Evolutionary conservation across 257 asterid genomes (phyloP), one percentile per base, ranked within the genome.

Genomic region (Plantago elongata): DNA sequence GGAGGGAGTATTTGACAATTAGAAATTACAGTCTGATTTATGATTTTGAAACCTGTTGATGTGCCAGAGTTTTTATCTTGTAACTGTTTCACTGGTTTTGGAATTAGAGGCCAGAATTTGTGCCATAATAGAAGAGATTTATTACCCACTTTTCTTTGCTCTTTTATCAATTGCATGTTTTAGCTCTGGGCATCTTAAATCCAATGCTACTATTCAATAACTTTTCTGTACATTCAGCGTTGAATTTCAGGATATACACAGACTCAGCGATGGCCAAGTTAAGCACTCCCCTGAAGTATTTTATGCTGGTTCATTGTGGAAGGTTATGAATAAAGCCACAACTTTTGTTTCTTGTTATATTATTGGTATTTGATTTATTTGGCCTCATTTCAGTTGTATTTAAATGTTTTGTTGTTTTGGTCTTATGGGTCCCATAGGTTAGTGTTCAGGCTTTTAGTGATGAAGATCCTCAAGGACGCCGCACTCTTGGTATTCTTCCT

Each of bases 281-380:
- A 89, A 87, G 79, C 96, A 84, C 77, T 89, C 97, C 57, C 82
- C 88, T 45, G 97, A 92, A 78, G 85, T 83, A 65, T 92, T 86
- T 74, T 92, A 92, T 79, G 96, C 97, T 6, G 99, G 99, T 72
- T 92, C 97, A 69, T 62, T 83, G 79, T 92, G 99, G 99, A 92
- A 89, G 96, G 99, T 92, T 59, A 56, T 72, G 49, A 70, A 65
- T 48, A 46, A 64, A 44, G 51, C 40, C 7, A 9, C 38, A 0
- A n/a, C 56, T 56, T 49, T 45, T 69, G 49, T 64, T 34, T 45
- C 30, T 43, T 27, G 22, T 29, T 15, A 3, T 40, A 13, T 17
- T n/a, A 37, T 52, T 34, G 51, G 43, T 54, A 29, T 34, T 71
- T 14, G 40, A n/a, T 11, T 60, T 61, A 38, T 44, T 40, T 45